Evolutionary conservation across 208 protist genomes (phyloP).

Genomic region (Herpetomonas muscarum): DNA sequence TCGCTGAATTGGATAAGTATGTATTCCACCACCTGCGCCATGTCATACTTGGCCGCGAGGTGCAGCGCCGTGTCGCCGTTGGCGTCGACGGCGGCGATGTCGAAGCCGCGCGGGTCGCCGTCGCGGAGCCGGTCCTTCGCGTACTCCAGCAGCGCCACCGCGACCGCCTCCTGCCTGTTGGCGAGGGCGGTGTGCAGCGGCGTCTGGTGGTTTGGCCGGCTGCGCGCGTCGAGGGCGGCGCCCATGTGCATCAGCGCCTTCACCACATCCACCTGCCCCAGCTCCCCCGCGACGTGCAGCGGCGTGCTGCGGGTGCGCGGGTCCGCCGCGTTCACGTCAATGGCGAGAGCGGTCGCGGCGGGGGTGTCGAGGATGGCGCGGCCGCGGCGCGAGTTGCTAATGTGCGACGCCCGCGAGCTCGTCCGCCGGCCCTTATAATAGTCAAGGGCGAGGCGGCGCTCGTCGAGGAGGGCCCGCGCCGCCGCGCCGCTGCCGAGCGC

Average conservation of each 20-base stretch:
- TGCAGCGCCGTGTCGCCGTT: constrained; percentile 70
- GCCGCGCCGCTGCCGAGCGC: constrained; percentile 59
- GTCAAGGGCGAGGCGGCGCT: not conserved
- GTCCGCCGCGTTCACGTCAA: constrained; percentile 72
- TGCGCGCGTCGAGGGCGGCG: constrained; percentile 55
- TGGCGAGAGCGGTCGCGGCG: constrained; percentile 9
- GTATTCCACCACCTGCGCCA: constrained; percentile 68
- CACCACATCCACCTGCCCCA: constrained; percentile 47
- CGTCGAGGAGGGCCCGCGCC: constrained; percentile 48
- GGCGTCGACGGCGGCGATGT: constrained; percentile 62
- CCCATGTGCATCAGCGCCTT: constrained; percentile 40
- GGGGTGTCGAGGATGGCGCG: not conserved
- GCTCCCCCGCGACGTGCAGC: constrained; percentile 81
- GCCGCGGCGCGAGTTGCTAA: too few species aligned
- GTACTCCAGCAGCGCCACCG: constrained; percentile 67
- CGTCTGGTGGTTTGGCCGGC: constrained; percentile 48
- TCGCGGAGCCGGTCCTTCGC: constrained; percentile 67
- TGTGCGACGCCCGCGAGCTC: too few species aligned
- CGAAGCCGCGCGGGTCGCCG: constrained; percentile 39
- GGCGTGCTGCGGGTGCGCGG: constrained; percentile 56
- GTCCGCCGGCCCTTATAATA: too few species aligned
- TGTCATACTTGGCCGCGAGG: constrained; percentile 40
- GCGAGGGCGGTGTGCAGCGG: constrained; percentile 63
- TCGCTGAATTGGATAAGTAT: constrained; percentile 71
- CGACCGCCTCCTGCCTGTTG: constrained; percentile 47